These are phyloP conservation scores for Orbilia ellipsospora DNA, from an alignment of 2,329 filamentous ascomycete genomes.

Conservation along the genomic window DNA sequence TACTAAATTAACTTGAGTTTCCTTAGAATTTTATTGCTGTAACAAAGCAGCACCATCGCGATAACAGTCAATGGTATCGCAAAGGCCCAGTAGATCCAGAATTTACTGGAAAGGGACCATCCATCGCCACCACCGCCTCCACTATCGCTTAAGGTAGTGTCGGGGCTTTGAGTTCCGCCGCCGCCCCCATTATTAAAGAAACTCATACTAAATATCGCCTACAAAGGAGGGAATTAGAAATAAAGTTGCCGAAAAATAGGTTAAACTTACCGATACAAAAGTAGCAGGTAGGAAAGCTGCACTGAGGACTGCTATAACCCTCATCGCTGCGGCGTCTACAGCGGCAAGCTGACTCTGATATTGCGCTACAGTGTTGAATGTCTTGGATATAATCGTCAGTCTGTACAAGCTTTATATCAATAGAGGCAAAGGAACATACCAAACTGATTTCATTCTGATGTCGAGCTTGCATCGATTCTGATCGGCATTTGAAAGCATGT, in stretches of 20 bases:
- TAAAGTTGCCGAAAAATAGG: background rate
- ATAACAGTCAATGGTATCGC: constrained; percentile 27
- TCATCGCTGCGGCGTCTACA: constrained; percentile 36
- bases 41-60: constrained; percentile 11
- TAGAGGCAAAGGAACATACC: constrained; percentile 3
- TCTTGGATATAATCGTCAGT: constrained; percentile 4
- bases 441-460: constrained; percentile 47
- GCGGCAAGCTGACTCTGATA: constrained; percentile 38
- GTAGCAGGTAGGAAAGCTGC: constrained; percentile 44
- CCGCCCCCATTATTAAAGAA: constrained; percentile 47
- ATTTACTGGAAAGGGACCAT: constrained; percentile 34
- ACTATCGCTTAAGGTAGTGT: background rate
- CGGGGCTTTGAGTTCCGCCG: background rate
- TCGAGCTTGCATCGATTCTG: constrained; percentile 41
- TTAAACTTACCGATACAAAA: constrained; percentile 44
- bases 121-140: constrained; percentile 12
- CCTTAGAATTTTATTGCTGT: constrained; percentile 13
- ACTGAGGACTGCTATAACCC: constrained; percentile 35
- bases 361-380: constrained; percentile 48
- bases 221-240: background rate
- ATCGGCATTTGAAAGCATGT: constrained; percentile 46
- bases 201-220: constrained; percentile 52
- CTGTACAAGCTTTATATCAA: background rate
- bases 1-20: background rate
- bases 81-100: constrained; percentile 52